Evolutionary conservation across 169 alveolate genomes (phyloP).

Genomic region (Cryptosporidium sp.): DNA sequence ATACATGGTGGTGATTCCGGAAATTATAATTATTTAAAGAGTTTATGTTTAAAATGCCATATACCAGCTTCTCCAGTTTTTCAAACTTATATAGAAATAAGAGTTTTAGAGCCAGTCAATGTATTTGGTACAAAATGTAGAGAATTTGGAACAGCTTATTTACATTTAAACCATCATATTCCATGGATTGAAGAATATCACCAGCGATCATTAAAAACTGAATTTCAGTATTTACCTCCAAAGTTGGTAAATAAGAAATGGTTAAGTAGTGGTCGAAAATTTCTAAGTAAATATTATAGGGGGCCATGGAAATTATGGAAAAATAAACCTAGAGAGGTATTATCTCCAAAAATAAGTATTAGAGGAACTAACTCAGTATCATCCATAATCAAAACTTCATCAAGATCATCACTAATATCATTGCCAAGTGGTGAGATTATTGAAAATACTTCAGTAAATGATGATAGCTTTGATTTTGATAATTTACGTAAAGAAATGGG

Average conservation of each 20-base stretch:
- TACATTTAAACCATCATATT: conserved; percentile 69
- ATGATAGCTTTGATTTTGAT: conserved; percentile 31
- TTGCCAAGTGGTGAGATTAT: conserved; percentile 55
- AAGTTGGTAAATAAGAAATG: conserved; percentile 39
- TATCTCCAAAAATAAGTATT: conserved; percentile 40
- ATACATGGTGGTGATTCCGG: conserved; percentile 61
- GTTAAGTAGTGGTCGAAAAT: conserved; percentile 51
- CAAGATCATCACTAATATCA: conserved; percentile 54
- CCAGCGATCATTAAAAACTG: conserved; percentile 58
- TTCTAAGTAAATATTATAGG: conserved; percentile 67
- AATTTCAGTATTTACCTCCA: conserved; percentile 73
- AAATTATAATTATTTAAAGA: conserved; percentile 45
- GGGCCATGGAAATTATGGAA: conserved; percentile 73
- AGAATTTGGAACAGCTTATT: conserved; percentile 71
- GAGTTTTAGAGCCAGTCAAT: conserved; percentile 57
- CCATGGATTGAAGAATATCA: conserved; percentile 75
- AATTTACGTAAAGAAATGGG: conserved; percentile 15
- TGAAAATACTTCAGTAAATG: conserved; percentile 24
- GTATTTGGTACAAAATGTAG: conserved; percentile 70
- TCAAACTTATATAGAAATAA: conserved; percentile 67
- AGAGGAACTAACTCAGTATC: conserved; percentile 43
- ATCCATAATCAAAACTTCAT: neutral
- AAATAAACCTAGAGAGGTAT: conserved; percentile 21
- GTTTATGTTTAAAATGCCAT: conserved; percentile 67
- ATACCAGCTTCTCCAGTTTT: conserved; percentile 73